Evolutionary conservation across 108 stramenopile species (phyloP), one percentile per base, ranked within the genome.

Genomic region (Schizochytrium sp.): DNA sequence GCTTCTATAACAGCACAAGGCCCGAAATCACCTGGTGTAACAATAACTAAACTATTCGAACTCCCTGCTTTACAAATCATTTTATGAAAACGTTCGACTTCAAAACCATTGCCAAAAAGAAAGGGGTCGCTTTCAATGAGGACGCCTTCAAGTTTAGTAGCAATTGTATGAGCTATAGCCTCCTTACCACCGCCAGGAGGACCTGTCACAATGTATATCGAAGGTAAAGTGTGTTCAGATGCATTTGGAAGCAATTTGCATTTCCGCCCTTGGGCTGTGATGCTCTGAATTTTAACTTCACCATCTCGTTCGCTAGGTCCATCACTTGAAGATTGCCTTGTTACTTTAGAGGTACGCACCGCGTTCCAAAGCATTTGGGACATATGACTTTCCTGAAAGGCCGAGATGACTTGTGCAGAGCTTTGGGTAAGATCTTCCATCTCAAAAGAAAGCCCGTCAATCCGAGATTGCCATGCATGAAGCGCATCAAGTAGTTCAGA

Each of bases 401-500:
- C 28, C 28, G 28, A 28, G 28, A 28, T 28, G 28, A 69, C 12
- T 0, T 15, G 3, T 15, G 64, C 64, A 28, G 28, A 28, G 28
- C 28, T 28, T 28, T 28, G 47, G 0, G 19, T 40, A 40, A 83
- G 53, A 42, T 55, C 76, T 28, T 55, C 76, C 1, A 83, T 55
- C 50, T 13, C 5, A 15, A 69, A 69, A 1, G 7, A 8, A 0
- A 69, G 28, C 64, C 10, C 44, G 5, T 69, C 28, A 8, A 69
- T 1, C 15, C 5, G 49, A 2, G 49, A 8, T 0, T 53, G 76
- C 47, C 53, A 83, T n/a, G 76, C 28, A 28, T 83, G 76, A 47
- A 83, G 47, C 10, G 76, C 76, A 40, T 83, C 76, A 42, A 47
- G 49, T 47, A 83, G 76, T 53, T 83, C 76, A 10, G 28, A 38